Evolutionary conservation across 2,329 filamentous ascomycete genomes (phyloP), one percentile per base, ranked within the genome.

Genomic region (Penicillium sp.): DNA sequence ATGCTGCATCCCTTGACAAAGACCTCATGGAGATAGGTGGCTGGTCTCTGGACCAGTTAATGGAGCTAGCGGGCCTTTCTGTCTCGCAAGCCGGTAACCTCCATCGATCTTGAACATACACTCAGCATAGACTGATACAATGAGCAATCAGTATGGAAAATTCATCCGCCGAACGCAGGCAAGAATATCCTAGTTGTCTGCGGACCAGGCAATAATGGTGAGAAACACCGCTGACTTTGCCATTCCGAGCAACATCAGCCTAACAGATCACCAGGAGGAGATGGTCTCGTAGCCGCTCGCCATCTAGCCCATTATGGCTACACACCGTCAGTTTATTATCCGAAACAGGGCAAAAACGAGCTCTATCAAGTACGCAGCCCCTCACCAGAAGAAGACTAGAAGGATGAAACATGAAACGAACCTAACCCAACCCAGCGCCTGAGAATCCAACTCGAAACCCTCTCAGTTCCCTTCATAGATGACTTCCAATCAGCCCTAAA

Each of bases 291-390:
- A 26, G 90, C 91, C 42, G 93, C 93, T 46, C 83, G 93, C 24
- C 93, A 98, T 69, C 79, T 98, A 5, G 82, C 81, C 66, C 87
- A 95, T 64, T 97, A 94, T 66, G 91, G 93, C 54, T 98, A 97
- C 71, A 79, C 80, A 22, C 90, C 91, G 3, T 85, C 82, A 8
- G 77, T 98, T 39, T 97, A 93, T 74, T 97, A 95, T 64, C 93
- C 93, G 1, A 97, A 97, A 69, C 81, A 88, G 48, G 84, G 84
- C 67, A 93, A 91, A 66, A 91, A 89, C 57, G 89, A 95, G 43
- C 77, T 97, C 3, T 97, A 95, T 65, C 80, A 87, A 74, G 87
- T 88, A 69, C 70, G 54, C 38, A 51, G 4, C 3, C 10, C 31
- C 10, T 12, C 33, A n/a, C 4, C 10, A 38, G 24, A 31, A 24